These are phyloP conservation scores for Beauveria caledonica DNA, from an alignment of 2,329 filamentous ascomycete genomes.

Conservation along the genomic window DNA sequence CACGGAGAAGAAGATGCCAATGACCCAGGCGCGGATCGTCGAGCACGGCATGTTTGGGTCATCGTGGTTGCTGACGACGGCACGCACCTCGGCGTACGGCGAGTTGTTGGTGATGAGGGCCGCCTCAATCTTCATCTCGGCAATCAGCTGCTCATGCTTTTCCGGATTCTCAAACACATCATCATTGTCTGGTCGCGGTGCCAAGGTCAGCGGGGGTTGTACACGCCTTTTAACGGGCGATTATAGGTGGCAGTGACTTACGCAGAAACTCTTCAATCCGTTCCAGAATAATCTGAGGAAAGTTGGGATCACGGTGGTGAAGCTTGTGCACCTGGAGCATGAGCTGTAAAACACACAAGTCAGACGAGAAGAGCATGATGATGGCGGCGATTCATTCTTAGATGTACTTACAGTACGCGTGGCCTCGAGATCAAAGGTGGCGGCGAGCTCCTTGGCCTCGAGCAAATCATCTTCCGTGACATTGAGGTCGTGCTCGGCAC, in stretches of 20 bases:
- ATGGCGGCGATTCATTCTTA: background rate
- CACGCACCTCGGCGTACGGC: slow-evolving; percentile 27
- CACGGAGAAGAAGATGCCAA: slow-evolving; percentile 24
- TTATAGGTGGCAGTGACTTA: background rate
- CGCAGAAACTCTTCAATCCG: slow-evolving; percentile 20
- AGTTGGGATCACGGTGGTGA: slow-evolving; percentile 21
- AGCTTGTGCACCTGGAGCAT: slow-evolving; percentile 19
- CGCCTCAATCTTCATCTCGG: slow-evolving; percentile 25
- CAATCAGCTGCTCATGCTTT: slow-evolving; percentile 26
- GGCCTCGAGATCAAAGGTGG: slow-evolving; percentile 20
- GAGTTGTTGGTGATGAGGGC: slow-evolving; percentile 23
- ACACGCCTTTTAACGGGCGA: no score
- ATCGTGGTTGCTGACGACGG: slow-evolving; percentile 31
- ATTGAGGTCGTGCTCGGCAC: slow-evolving; percentile 18
- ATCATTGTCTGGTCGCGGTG: slow-evolving; percentile 14
- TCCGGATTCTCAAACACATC: slow-evolving; percentile 29
- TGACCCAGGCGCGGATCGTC: slow-evolving; percentile 27
- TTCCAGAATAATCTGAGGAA: slow-evolving; percentile 18
- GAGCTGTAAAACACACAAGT: slow-evolving; percentile 10
- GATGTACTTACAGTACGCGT: slow-evolving; percentile 14
- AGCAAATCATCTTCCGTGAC: slow-evolving; percentile 25
- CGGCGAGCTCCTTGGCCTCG: slow-evolving; percentile 24
- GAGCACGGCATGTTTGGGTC: slow-evolving; percentile 26
- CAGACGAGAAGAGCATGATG: background rate
- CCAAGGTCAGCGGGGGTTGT: no score